Base-by-base conservation (phyloP, 225 moss, liverwort and hornwort species). In the Bryoerythrophyllum caledonicum region DNA sequence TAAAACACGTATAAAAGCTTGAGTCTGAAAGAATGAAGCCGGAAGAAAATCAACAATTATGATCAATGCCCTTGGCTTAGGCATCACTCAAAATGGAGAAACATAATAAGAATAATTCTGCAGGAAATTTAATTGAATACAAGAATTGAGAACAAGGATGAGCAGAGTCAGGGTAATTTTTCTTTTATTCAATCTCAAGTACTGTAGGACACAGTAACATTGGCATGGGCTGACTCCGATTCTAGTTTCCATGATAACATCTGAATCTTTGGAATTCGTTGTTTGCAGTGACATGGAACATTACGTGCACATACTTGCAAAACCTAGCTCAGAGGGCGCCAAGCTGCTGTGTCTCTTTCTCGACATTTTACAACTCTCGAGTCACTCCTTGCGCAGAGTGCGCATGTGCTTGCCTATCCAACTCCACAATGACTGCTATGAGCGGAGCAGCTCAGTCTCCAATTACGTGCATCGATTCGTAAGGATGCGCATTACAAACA, bases 261-360 rank as follows among this genome's bases (percentile, higher is more conserved):
- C 59, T 80, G 48, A 84, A 28, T 48, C 37, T 54, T n/a, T 58
- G 55, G 24, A 30, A 26, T 25, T 58, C 48, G 55, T 72, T 72
- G 48, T 72, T 75, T 51, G 90, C 89, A 96, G 95, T 96, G 74
- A 96, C 94, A 8, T 96, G 96, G 96, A 96, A 92, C 46, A 80
- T 86, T 15, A 94, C 94, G 23, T 96, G 96, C 80, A 76, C 83
- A 2, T 94, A 94, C 70, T 77, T 85, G 23, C 96, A 92, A 75
- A 82, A 82, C 62, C 53, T 91, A 67, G 96, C 94, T 24, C 88
- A 88, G 43, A 87, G 70, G 37, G 86, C 96, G 55, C 94, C 94
- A 21, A 88, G 85, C n/a, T 94, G 96, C 80, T 96, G 96, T 76
- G 96, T 92, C 13, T 87, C 94, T 4, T 86, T 94, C 23, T 94